Evolutionary conservation across 345 rosid species (phyloP).

Genomic region (Hibiscus mutabilis): DNA sequence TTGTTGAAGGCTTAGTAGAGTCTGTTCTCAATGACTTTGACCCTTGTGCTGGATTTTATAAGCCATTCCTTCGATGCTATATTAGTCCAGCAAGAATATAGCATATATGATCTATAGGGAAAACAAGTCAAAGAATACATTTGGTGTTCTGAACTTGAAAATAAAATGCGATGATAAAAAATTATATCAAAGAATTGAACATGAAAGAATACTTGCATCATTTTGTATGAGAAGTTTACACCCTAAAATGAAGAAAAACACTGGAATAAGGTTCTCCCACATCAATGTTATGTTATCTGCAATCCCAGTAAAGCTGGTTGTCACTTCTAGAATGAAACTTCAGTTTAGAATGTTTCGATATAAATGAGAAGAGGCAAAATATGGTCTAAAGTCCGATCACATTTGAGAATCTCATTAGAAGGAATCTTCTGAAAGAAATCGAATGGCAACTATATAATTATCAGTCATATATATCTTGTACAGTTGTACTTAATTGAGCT

Average conservation of each 20-base stretch:
- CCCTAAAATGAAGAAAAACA: not conserved
- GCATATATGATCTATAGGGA: not conserved
- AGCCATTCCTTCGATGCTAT: slow-evolving; percentile 15
- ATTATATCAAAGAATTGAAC: no score
- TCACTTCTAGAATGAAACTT: not conserved
- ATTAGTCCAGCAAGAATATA: slow-evolving; percentile 20
- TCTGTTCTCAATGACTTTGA: slow-evolving; percentile 20
- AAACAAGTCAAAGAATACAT: not conserved
- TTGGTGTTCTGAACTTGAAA: not conserved
- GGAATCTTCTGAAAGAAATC: not conserved
- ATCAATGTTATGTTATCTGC: not conserved
- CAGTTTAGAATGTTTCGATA: not conserved
- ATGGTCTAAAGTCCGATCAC: not conserved
- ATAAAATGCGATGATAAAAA: no score
- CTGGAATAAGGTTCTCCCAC: not conserved
- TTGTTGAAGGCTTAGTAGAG: slow-evolving; percentile 24
- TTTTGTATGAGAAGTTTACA: not conserved
- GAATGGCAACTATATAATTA: not conserved
- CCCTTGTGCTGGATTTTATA: slow-evolving; percentile 24
- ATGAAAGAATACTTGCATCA: not conserved
- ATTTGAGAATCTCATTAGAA: not conserved
- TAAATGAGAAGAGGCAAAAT: not conserved
- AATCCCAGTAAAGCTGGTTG: not conserved
- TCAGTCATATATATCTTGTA: not conserved
- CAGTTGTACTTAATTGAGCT: not conserved